Evolutionary conservation across 768 basidiomycete genomes (phyloP).

Genomic region (Termitomyces sp.): DNA sequence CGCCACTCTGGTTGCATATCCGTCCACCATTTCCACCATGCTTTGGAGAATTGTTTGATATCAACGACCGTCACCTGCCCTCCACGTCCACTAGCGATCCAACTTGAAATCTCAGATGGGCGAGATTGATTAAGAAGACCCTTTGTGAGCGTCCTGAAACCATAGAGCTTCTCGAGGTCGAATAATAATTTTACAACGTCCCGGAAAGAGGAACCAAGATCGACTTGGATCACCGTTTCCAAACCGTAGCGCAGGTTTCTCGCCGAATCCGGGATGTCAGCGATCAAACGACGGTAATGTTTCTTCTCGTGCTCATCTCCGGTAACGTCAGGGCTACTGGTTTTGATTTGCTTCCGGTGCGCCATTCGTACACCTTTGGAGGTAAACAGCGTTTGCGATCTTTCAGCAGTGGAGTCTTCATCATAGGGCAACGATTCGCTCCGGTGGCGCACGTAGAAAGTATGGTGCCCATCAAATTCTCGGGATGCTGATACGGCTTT

Average conservation of each 20-base stretch:
- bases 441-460: background rate
- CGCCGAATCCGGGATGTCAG: background rate
- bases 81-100: background rate
- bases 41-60: background rate
- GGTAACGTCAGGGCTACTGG: background rate
- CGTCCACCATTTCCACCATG: conserved; percentile 4
- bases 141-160: background rate
- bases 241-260: background rate
- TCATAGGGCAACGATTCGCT: background rate
- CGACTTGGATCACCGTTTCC: background rate
- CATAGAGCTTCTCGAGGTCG: background rate
- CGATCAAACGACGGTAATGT: background rate
- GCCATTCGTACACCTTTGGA: background rate
- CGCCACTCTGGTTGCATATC: conserved; percentile 2
- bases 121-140: background rate
- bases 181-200: background rate
- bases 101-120: background rate
- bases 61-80: background rate
- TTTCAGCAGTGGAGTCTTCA: background rate
- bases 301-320: background rate
- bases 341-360: background rate
- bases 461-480: background rate
- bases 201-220: background rate
- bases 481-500: background rate
- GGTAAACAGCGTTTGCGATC: background rate